Conservation (phyloP, 169 alveolate species). For the Gregarina niphandrodes region DNA sequence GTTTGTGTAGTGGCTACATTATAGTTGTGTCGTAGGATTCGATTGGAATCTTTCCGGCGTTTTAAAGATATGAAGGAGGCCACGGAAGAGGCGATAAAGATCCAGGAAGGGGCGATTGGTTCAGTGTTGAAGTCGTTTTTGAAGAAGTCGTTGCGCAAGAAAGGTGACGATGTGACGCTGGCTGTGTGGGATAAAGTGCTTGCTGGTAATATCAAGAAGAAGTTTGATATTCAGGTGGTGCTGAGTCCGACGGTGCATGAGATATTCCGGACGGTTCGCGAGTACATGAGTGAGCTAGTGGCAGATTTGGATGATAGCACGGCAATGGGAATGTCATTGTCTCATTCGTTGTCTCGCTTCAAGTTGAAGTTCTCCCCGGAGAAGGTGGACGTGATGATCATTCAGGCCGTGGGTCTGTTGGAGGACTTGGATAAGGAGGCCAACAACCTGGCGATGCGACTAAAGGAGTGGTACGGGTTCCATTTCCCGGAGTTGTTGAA, state of each 20-base stretch:
- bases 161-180: slow-evolving; percentile 54
- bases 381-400: slow-evolving; percentile 94
- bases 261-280: slow-evolving; percentile 51
- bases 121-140: slow-evolving; percentile 64
- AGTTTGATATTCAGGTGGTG: slow-evolving; percentile 39
- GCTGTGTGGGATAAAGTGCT: slow-evolving; percentile 56
- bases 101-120: slow-evolving; percentile 38
- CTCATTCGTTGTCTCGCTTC: slow-evolving; percentile 73
- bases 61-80: slow-evolving; percentile 68
- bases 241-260: slow-evolving; percentile 50
- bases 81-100: slow-evolving; percentile 43
- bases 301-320: slow-evolving; percentile 49
- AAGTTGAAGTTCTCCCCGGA: slow-evolving; percentile 91
- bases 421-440: slow-evolving; percentile 86
- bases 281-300: slow-evolving; percentile 42
- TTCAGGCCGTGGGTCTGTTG: slow-evolving; percentile 90
- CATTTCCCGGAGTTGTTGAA: slow-evolving; percentile 98
- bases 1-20: not conserved
- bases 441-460: slow-evolving; percentile 95
- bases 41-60: slow-evolving; percentile 51
- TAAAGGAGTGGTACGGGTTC: slow-evolving; percentile 95
- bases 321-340: slow-evolving; percentile 58
- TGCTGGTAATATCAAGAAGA: slow-evolving; percentile 55
- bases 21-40: slow-evolving; percentile 13
- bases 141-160: slow-evolving; percentile 61